These are phyloP conservation scores for Fragilaria crotonensis DNA, from an alignment of 108 stramenopile genomes.

Conservation along the genomic window DNA sequence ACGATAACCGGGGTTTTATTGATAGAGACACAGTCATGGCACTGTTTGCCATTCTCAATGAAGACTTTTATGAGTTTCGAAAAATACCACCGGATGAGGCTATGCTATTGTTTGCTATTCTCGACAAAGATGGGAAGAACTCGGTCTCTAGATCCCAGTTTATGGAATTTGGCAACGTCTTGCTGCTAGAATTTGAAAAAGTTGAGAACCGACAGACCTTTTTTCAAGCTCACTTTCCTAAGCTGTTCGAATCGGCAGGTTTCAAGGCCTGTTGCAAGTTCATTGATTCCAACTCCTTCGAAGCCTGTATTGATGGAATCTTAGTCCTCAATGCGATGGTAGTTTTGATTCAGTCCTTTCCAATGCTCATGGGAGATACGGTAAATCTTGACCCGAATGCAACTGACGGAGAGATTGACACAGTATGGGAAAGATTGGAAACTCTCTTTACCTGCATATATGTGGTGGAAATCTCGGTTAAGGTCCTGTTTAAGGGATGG, in stretches of 20 bases:
- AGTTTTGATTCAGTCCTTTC: constrained; percentile 60
- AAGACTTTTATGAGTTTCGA: constrained; percentile 66
- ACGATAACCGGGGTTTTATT: constrained; percentile 22
- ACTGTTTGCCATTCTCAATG: constrained; percentile 53
- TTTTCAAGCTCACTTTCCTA: constrained; percentile 40
- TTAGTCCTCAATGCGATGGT: constrained; percentile 63
- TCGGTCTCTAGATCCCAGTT: constrained; percentile 46
- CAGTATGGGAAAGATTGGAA: constrained; percentile 50
- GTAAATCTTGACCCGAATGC: constrained; percentile 18
- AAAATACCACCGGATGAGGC: constrained; percentile 11
- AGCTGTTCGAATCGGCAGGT: constrained; percentile 21
- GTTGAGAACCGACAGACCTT: constrained; percentile 19
- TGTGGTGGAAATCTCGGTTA: constrained; percentile 46
- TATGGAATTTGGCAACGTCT: constrained; percentile 45
- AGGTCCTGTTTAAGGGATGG: constrained; percentile 61
- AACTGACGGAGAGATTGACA: constrained; percentile 39
- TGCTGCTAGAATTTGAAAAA: constrained; percentile 49
- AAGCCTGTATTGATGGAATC: constrained; percentile 43
- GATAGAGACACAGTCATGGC: constrained; percentile 55
- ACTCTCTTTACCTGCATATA: constrained; percentile 62
- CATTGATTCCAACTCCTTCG: constrained; percentile 41
- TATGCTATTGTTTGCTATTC: constrained; percentile 14
- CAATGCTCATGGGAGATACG: constrained; percentile 44
- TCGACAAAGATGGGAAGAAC: constrained; percentile 49
- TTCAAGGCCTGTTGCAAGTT: constrained; percentile 15